Percentiles rank a stretch among this genome's conserved stretches.
These are phyloP conservation scores for Edaphochlamys debaryana DNA, from an alignment of 139 green algal species.

Conservation along the genomic window DNA sequence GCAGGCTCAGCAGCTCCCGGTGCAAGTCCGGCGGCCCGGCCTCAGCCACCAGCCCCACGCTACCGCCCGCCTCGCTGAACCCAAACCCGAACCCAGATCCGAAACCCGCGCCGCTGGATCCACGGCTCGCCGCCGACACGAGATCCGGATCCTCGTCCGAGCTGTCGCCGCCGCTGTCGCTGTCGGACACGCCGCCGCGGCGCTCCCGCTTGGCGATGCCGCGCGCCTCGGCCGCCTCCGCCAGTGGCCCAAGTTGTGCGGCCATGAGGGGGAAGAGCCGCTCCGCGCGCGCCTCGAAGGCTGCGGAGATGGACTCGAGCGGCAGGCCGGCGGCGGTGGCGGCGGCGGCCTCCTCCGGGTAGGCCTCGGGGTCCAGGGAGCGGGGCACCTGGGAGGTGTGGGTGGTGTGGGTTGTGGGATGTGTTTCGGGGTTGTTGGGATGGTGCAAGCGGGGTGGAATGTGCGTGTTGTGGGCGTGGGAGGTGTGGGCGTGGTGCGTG, in stretches of 20 bases:
- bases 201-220: background rate
- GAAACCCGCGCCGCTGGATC: background rate
- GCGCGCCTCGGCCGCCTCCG: background rate
- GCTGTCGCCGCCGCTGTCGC: background rate
- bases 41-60: background rate
- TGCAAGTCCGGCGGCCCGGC: background rate
- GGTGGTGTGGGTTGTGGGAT: too few species aligned
- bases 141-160: background rate
- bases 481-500: too few species aligned
- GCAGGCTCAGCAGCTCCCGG: slow-evolving; percentile 40
- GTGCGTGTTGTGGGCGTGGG: too few species aligned
- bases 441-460: too few species aligned
- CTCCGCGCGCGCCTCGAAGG: slow-evolving; percentile 50
- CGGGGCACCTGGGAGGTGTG: slow-evolving; percentile 32
- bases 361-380: slow-evolving; percentile 12
- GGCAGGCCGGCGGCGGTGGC: slow-evolving; percentile 20
- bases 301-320: slow-evolving; percentile 27
- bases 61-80: too few species aligned
- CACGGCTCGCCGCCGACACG: too few species aligned
- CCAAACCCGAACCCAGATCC: background rate
- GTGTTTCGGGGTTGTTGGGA: too few species aligned
- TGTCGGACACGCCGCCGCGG: background rate
- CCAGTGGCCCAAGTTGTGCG: slow-evolving; percentile 40
- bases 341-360: background rate
- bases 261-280: slow-evolving; percentile 57